Evolutionary conservation across 1,139 yeast genomes (phyloP).

Genomic region (Fermentozyma sake): DNA sequence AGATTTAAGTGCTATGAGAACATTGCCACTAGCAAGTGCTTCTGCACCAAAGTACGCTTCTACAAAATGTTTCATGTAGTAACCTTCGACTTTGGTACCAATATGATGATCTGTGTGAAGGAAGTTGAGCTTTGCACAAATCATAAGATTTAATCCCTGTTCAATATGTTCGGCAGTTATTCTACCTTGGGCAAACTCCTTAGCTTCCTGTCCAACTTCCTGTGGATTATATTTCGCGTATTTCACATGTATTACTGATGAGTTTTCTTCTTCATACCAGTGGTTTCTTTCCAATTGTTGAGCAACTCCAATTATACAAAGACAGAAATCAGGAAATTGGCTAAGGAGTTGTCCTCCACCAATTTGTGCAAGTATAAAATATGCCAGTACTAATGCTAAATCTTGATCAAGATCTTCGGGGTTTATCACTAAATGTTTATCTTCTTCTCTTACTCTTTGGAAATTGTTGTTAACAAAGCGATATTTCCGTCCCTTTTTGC

Average conservation of each 20-base stretch:
- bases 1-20: conserved; percentile 47
- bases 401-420: conserved; percentile 32
- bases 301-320: conserved; percentile 49
- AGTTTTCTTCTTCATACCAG: conserved; percentile 49
- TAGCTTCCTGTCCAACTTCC: conserved; percentile 23
- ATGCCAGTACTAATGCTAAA: conserved; percentile 41
- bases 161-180: conserved; percentile 27
- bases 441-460: conserved; percentile 47
- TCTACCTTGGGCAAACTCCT: conserved; percentile 16
- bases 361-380: conserved; percentile 34
- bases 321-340: conserved; percentile 40
- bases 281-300: conserved; percentile 42
- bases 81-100: conserved; percentile 46
- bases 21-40: conserved; percentile 37
- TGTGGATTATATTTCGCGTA: conserved; percentile 30
- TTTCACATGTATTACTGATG: conserved; percentile 37
- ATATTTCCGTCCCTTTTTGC: conserved; percentile 49
- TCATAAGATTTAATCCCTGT: conserved; percentile 41
- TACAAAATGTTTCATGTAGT: conserved; percentile 38
- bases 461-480: conserved; percentile 47
- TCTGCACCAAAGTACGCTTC: conserved; percentile 38
- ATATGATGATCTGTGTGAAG: conserved; percentile 57
- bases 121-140: conserved; percentile 49
- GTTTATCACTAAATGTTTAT: conserved; percentile 45
- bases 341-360: conserved; percentile 32